A percentile compares a stretch with the other conserved stretches of the same genome.
phyloP scores from a whole-genome alignment of 441 rosid species.

The Populus hybrid region DNA sequence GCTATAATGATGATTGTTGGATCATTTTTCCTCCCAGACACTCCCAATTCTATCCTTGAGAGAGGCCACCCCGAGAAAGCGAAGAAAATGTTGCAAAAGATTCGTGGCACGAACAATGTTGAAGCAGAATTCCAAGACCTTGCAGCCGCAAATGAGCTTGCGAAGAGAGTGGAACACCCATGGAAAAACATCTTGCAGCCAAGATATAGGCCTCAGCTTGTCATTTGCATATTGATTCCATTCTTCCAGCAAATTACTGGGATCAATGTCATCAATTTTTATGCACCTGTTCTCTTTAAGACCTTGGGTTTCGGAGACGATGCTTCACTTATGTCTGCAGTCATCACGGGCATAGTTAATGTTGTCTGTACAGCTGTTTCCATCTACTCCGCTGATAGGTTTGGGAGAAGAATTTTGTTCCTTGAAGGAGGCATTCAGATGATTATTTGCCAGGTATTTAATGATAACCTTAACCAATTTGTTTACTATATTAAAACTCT shows the following conservation, averaged over 20 bases:
- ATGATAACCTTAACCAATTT: not conserved
- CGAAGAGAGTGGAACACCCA: slow-evolving; percentile 43
- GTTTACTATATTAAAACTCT: not conserved
- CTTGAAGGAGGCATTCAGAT: slow-evolving; percentile 50
- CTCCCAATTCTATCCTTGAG: slow-evolving; percentile 33
- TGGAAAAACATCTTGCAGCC: slow-evolving; percentile 43
- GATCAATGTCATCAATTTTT: slow-evolving; percentile 26
- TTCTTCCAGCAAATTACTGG: not conserved
- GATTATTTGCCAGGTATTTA: slow-evolving; percentile 46
- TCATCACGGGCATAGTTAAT: slow-evolving; percentile 44
- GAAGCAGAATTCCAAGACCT: slow-evolving; percentile 41
- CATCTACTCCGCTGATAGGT: slow-evolving; percentile 38
- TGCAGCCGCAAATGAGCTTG: slow-evolving; percentile 37
- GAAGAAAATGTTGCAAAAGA: slow-evolving; percentile 21
- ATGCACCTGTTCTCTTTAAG: slow-evolving; percentile 47
- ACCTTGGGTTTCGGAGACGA: slow-evolving; percentile 44
- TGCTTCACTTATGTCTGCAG: slow-evolving; percentile 51
- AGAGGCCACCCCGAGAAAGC: slow-evolving; percentile 26
- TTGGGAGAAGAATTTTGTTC: slow-evolving; percentile 44
- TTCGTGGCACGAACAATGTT: slow-evolving; percentile 20
- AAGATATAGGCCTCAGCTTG: slow-evolving; percentile 49
- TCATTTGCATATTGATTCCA: slow-evolving; percentile 38
- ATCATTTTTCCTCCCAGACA: slow-evolving; percentile 29
- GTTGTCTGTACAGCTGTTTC: slow-evolving; percentile 42
- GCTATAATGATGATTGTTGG: slow-evolving; percentile 31